Percentiles rank a stretch among this genome's conserved stretches.
phyloP scores from a whole-genome alignment of 2,329 filamentous ascomycete genomes.

The Aspergillus sergii region DNA sequence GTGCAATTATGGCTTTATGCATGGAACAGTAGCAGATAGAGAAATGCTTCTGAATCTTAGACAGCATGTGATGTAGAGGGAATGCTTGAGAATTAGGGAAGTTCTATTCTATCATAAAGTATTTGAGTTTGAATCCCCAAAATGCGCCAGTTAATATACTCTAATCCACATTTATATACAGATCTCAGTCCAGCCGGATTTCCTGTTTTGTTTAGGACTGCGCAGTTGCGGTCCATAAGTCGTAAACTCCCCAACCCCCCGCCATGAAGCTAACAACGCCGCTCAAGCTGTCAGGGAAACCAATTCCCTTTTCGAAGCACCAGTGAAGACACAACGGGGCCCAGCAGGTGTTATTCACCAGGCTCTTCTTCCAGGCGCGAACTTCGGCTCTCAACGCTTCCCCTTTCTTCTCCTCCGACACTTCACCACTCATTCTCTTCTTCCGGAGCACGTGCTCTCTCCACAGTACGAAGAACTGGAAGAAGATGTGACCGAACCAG shows the following conservation, averaged over 20 bases:
- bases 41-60: neutral
- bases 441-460: slow-evolving; percentile 43
- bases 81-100: neutral
- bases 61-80: neutral
- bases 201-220: slow-evolving; percentile 9
- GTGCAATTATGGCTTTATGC: neutral
- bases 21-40: neutral
- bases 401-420: slow-evolving; percentile 33
- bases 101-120: neutral
- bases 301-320: slow-evolving; percentile 68
- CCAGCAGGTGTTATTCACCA: slow-evolving; percentile 73
- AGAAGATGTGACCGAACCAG: slow-evolving; percentile 76
- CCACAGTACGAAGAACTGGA: slow-evolving; percentile 72
- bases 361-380: slow-evolving; percentile 60
- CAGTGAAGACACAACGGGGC: slow-evolving; percentile 83
- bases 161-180: neutral
- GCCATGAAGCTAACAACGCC: slow-evolving; percentile 61
- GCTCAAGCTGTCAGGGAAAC: slow-evolving; percentile 59
- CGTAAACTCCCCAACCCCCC: slow-evolving; percentile 47
- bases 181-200: slow-evolving; percentile 2
- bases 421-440: slow-evolving; percentile 28
- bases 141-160: neutral
- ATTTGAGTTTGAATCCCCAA: neutral
- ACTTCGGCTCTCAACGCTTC: slow-evolving; percentile 44
- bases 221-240: slow-evolving; percentile 48